Percentiles rank a stretch among this genome's conserved stretches.
Evolutionary conservation across 257 asterid genomes (phyloP).

Genomic region (Rhazya stricta): DNA sequence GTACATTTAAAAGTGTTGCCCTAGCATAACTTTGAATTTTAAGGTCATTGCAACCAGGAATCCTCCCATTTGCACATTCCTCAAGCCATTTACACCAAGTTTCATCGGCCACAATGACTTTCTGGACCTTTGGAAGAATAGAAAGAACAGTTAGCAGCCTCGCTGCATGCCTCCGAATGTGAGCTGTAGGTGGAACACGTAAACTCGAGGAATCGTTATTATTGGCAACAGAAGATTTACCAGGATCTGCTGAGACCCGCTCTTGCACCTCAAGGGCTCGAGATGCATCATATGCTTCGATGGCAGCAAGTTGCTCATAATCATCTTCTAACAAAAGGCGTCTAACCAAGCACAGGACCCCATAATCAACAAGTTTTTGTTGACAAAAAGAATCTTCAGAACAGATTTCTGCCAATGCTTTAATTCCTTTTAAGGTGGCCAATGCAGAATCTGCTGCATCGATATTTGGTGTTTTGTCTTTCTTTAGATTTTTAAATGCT

Average conservation of each 20-base stretch:
- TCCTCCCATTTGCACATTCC: conserved; percentile 75
- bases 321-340: conserved; percentile 90
- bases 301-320: conserved; percentile 93
- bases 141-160: conserved; percentile 84
- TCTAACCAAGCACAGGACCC: conserved; percentile 69
- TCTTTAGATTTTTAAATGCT: conserved; percentile 66
- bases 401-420: conserved; percentile 84
- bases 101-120: conserved; percentile 59
- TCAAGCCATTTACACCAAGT: conserved; percentile 83
- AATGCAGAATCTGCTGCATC: conserved; percentile 90
- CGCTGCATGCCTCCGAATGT: conserved; percentile 92
- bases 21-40: conserved; percentile 88
- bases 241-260: conserved; percentile 40
- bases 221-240: conserved; percentile 44
- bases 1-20: conserved; percentile 78
- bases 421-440: conserved; percentile 91
- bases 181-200: conserved; percentile 94
- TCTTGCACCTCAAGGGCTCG: conserved; percentile 69
- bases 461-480: conserved; percentile 59
- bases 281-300: conserved; percentile 98
- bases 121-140: conserved; percentile 73
- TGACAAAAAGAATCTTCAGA: conserved; percentile 72
- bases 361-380: conserved; percentile 58
- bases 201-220: conserved; percentile 53
- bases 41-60: conserved; percentile 88